Evolutionary conservation across 2,329 filamentous ascomycete genomes (phyloP).

Genomic region (Trichophyton schoenleinii): DNA sequence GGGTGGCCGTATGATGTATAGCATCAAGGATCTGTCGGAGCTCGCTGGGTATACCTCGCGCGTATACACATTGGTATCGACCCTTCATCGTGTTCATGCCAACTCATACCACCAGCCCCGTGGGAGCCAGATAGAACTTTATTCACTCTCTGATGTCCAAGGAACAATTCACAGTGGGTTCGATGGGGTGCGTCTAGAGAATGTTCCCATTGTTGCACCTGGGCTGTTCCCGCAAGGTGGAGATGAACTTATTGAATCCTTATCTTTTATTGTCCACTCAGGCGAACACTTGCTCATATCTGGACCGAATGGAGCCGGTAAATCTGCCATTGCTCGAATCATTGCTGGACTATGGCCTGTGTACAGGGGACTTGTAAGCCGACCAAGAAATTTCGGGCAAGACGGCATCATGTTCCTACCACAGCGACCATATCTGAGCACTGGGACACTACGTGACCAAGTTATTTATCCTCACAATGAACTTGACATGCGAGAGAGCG

Average conservation of each 20-base stretch:
- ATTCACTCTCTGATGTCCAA: slow-evolving; percentile 80
- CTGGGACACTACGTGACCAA: slow-evolving; percentile 87
- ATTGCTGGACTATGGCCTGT: slow-evolving; percentile 91
- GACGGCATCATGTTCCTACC: slow-evolving; percentile 99
- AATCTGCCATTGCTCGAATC: slow-evolving; percentile 75
- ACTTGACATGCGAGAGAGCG: slow-evolving; percentile 76
- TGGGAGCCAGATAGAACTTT: slow-evolving; percentile 62
- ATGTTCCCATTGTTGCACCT: slow-evolving; percentile 85
- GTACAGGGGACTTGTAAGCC: slow-evolving; percentile 81
- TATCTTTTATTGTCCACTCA: slow-evolving; percentile 77
- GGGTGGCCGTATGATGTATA: slow-evolving; percentile 98
- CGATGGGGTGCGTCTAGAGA: slow-evolving; percentile 82
- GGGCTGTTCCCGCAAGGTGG: slow-evolving; percentile 78
- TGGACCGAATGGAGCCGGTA: slow-evolving; percentile 87
- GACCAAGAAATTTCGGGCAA: slow-evolving; percentile 64
- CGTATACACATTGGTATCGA: slow-evolving; percentile 90
- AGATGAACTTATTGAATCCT: slow-evolving; percentile 75
- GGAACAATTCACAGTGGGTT: slow-evolving; percentile 91
- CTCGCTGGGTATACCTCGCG: slow-evolving; percentile 90
- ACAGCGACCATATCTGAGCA: slow-evolving; percentile 81
- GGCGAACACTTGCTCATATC: slow-evolving; percentile 93
- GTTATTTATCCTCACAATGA: slow-evolving; percentile 96
- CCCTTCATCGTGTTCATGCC: slow-evolving; percentile 84
- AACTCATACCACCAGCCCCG: slow-evolving; percentile 65
- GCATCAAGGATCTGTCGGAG: slow-evolving; percentile 93